Conservation (phyloP, 495 filamentous ascomycete species). For the Terfezia claveryi region DNA sequence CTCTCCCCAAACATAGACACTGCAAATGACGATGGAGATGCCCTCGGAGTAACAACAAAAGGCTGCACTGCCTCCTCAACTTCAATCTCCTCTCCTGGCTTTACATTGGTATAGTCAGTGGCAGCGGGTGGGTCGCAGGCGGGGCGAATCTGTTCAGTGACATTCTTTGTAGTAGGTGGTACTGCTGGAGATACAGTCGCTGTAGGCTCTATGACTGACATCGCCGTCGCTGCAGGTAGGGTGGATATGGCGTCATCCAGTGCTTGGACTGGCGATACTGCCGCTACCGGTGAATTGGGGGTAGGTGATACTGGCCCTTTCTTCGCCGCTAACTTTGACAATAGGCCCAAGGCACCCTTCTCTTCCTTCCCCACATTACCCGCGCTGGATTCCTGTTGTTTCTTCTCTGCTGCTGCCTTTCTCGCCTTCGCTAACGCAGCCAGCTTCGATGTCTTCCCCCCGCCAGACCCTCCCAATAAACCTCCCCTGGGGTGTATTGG, state of each 20-base stretch:
- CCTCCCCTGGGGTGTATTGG: conserved; percentile 37
- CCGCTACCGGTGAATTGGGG: not conserved
- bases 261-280: not conserved
- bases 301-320: not conserved
- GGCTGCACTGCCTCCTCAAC: conserved; percentile 2
- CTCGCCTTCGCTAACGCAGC: conserved; percentile 72
- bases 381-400: conserved; percentile 5
- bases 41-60: not conserved
- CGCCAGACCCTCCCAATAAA: conserved; percentile 52
- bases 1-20: conserved; percentile 18
- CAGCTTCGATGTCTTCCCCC: conserved; percentile 62
- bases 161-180: not conserved
- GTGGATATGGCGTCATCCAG: not conserved
- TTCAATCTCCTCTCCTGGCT: not conserved
- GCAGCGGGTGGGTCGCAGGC: not conserved
- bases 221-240: no score
- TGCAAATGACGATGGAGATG: conserved; percentile 19
- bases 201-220: not conserved
- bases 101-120: not conserved
- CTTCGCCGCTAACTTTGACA: conserved; percentile 13
- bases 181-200: not conserved
- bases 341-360: conserved; percentile 9
- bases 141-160: not conserved
- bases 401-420: conserved; percentile 54
- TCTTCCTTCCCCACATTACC: conserved; percentile 1